These are phyloP conservation scores for Camellia japonica DNA, from an alignment of 148 eudicot genomes.

Conservation along the genomic window DNA sequence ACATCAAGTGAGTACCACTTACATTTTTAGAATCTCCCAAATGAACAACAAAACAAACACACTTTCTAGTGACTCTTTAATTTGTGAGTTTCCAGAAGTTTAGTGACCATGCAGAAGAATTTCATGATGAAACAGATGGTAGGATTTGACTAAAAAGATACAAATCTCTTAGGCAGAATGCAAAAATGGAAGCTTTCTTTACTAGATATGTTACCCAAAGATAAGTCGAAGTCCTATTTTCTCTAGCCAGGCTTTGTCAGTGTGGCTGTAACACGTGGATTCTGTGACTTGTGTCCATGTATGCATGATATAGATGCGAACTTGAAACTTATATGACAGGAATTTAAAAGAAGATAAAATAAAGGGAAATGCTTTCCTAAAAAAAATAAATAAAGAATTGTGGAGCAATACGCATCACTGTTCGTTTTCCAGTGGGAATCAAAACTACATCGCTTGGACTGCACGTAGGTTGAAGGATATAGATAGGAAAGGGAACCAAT, in stretches of 20 bases:
- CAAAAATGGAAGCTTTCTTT: not conserved
- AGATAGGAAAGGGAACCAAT: slow-evolving; percentile 35
- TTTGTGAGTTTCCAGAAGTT: not conserved
- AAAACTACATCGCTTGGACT: slow-evolving; percentile 38
- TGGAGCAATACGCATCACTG: not conserved
- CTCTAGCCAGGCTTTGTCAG: not conserved
- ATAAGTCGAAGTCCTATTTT: not conserved
- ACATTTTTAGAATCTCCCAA: not conserved
- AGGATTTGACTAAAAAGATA: not conserved
- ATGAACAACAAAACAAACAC: no score
- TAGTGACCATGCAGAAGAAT: not conserved
- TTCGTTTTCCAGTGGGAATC: slow-evolving; percentile 20
- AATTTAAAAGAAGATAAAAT: not conserved
- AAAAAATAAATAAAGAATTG: not conserved
- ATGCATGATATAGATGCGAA: not conserved
- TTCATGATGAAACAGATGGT: not conserved
- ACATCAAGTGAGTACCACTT: not conserved
- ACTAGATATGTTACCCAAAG: not conserved
- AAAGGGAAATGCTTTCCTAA: not conserved
- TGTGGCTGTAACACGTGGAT: not conserved
- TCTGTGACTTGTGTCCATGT: not conserved
- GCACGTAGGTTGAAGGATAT: slow-evolving; percentile 58
- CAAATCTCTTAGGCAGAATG: no score
- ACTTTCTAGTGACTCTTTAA: no score
- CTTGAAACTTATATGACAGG: not conserved